Percentiles rank a stretch among this genome's conserved stretches.
phyloP scores from a whole-genome alignment of 2,329 filamentous ascomycete species.

The Penicillium decumbens region DNA sequence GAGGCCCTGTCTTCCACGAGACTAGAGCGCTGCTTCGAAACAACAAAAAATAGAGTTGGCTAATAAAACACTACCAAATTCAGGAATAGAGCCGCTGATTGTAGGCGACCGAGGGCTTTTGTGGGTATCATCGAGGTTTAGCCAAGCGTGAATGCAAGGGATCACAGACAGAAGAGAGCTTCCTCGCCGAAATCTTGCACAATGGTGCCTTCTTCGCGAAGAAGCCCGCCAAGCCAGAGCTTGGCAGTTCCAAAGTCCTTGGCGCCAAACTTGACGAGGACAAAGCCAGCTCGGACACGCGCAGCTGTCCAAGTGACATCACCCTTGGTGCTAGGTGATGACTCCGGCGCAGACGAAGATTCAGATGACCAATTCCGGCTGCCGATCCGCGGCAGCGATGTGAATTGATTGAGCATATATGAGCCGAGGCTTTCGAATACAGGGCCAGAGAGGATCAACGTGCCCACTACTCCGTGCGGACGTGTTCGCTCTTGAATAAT shows the following conservation, averaged over 20 bases:
- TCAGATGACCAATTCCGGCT: slow-evolving; percentile 63
- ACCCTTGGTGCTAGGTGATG: slow-evolving; percentile 37
- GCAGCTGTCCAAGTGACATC: slow-evolving; percentile 78
- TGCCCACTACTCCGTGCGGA: slow-evolving; percentile 72
- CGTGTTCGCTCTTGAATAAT: slow-evolving; percentile 60
- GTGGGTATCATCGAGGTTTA: slow-evolving; percentile 14
- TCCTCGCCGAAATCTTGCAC: slow-evolving; percentile 70
- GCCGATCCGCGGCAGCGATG: slow-evolving; percentile 72
- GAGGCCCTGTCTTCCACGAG: not conserved
- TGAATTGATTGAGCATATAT: slow-evolving; percentile 78
- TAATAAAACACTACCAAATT: slow-evolving; percentile 2
- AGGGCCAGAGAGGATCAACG: slow-evolving; percentile 73
- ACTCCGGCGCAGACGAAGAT: slow-evolving; percentile 19
- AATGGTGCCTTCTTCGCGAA: slow-evolving; percentile 69
- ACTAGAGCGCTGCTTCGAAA: not conserved
- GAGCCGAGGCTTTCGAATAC: slow-evolving; percentile 61
- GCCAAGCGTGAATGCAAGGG: not conserved
- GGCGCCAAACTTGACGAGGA: slow-evolving; percentile 87
- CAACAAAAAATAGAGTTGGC: slow-evolving; percentile 4
- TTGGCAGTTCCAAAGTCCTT: slow-evolving; percentile 74
- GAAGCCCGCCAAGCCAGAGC: slow-evolving; percentile 72
- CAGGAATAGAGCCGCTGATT: slow-evolving; percentile 1
- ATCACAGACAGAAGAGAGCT: slow-evolving; percentile 66
- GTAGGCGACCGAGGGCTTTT: not conserved
- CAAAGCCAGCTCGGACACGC: slow-evolving; percentile 67